phyloP scores from a whole-genome alignment of 306 rosid genomes.

The Prunus kanzakura region DNA sequence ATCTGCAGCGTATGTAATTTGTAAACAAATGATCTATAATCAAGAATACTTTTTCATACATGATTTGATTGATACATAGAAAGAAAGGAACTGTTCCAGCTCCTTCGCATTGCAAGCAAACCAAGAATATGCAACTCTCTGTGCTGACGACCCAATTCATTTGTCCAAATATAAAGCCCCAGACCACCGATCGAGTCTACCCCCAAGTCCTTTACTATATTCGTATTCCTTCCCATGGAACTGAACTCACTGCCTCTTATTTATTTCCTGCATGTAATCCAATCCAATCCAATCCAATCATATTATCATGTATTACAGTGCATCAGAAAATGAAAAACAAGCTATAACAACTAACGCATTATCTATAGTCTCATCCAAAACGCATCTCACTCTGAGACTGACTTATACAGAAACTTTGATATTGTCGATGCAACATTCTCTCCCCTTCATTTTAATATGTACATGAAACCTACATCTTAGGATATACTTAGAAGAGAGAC shows the following conservation, averaged over 20 bases:
- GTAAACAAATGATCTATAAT: conserved; percentile 19
- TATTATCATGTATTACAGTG: neutral
- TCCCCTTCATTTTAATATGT: neutral
- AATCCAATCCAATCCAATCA: neutral
- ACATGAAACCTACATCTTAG: neutral
- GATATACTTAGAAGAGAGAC: conserved; percentile 23
- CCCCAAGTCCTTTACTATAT: conserved; percentile 6
- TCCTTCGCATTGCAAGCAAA: conserved; percentile 12
- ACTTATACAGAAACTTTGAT: neutral
- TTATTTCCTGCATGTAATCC: conserved; percentile 19
- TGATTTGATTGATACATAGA: conserved; percentile 17
- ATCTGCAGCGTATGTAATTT: neutral
- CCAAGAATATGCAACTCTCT: conserved; percentile 21
- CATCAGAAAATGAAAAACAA: neutral
- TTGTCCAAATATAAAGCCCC: conserved; percentile 20
- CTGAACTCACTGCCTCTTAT: conserved; percentile 10
- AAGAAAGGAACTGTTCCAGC: conserved; percentile 31
- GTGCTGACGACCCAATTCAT: conserved; percentile 18
- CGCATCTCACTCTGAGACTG: too few species aligned
- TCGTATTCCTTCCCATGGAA: neutral
- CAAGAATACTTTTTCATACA: conserved; percentile 20
- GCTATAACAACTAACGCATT: too few species aligned
- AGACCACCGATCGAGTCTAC: conserved; percentile 8
- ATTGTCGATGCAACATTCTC: too few species aligned
- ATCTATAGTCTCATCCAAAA: too few species aligned